phyloP scores from a whole-genome alignment of 192 early-diverging fungal species.

The Neocallimastix lanati region DNA sequence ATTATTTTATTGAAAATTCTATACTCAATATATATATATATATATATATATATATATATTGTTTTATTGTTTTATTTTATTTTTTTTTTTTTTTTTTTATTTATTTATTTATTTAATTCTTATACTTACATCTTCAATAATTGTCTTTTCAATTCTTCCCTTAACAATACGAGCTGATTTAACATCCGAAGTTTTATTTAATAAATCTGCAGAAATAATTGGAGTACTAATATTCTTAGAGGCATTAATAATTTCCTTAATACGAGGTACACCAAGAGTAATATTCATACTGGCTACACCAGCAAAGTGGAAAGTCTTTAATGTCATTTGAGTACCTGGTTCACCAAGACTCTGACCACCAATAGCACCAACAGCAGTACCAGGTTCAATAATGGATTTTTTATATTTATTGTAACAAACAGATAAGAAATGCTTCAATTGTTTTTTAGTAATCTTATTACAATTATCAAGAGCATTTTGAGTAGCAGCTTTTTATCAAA shows the following conservation, averaged over 20 bases:
- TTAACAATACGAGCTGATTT: constrained; percentile 88
- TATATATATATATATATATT: too few relatives aligned
- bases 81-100: too few relatives aligned
- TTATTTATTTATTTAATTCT: too few relatives aligned
- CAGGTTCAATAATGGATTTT: constrained; percentile 83
- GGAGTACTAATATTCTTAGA: constrained; percentile 89
- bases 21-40: too few relatives aligned
- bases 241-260: constrained; percentile 99
- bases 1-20: too few relatives aligned
- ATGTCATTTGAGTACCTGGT: constrained; percentile 98
- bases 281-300: constrained; percentile 99
- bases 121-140: constrained; percentile 63
- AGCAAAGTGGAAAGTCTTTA: constrained; percentile 99
- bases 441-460: constrained; percentile 43
- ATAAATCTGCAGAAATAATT: constrained; percentile 61
- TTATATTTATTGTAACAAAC: constrained; percentile 69
- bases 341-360: constrained; percentile 94
- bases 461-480: constrained; percentile 1
- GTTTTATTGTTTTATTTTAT: too few relatives aligned
- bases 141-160: constrained; percentile 82
- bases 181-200: constrained; percentile 22
- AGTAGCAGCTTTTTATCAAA: background rate
- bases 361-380: constrained; percentile 87
- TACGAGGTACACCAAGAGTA: constrained; percentile 95
- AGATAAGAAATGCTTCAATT: constrained; percentile 55